Conservation (phyloP, 345 rosid species). For the Syzygium grande region DNA sequence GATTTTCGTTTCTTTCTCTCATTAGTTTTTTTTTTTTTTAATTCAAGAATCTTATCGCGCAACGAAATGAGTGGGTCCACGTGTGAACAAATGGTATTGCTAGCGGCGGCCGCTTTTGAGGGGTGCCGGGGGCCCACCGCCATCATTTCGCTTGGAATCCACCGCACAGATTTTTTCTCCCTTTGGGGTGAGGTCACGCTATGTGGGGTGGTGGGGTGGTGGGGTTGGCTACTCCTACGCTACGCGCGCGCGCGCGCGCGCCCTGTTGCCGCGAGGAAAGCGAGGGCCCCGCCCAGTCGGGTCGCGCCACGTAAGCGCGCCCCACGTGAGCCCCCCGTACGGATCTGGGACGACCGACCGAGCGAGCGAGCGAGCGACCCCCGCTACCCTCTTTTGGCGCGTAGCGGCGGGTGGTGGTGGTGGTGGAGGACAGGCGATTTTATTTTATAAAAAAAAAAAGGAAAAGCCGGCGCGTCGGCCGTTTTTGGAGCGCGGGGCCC, state of each 20-base stretch:
- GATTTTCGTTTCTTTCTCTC: neutral
- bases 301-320: neutral
- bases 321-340: neutral
- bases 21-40: neutral
- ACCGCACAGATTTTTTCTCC: conserved; percentile 21
- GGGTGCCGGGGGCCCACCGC: conserved; percentile 21
- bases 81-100: conserved; percentile 27
- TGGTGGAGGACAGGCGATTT: conserved; percentile 13
- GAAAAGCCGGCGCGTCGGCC: conserved; percentile 22
- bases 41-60: neutral
- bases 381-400: neutral
- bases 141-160: conserved; percentile 35
- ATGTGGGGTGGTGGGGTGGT: neutral
- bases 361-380: neutral
- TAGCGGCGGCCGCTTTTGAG: conserved; percentile 46
- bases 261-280: neutral
- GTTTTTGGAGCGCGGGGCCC: neutral
- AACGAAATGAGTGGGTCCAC: conserved; percentile 16
- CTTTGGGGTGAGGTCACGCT: neutral
- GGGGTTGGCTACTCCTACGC: neutral
- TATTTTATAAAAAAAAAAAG: no score
- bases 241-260: neutral
- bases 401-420: neutral
- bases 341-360: neutral
- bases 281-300: neutral